These are phyloP conservation scores for Phytophthora europaea DNA, from an alignment of 352 stramenopile genomes.

Conservation along the genomic window DNA sequence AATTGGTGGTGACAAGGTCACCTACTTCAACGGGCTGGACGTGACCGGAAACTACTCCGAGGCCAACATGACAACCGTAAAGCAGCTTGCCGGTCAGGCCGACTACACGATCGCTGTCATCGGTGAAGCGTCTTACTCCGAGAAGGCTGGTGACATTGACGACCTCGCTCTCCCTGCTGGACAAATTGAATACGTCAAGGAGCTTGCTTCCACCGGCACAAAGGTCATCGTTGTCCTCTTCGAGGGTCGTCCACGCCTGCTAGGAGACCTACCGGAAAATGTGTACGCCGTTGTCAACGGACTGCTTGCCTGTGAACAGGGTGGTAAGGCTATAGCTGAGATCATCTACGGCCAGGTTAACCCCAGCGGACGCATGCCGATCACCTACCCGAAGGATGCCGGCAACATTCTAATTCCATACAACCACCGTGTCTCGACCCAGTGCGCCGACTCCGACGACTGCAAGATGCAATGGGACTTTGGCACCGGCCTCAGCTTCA, in stretches of 20 bases:
- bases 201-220: background rate
- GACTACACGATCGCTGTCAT: background rate
- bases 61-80: background rate
- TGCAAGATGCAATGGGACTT: background rate
- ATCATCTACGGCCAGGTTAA: background rate
- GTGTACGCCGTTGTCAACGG: background rate
- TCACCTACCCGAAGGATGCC: background rate
- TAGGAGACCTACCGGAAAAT: background rate
- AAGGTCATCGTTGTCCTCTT: background rate
- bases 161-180: background rate
- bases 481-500: constrained; percentile 1
- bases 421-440: background rate
- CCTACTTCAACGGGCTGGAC: background rate
- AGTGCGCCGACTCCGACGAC: constrained; percentile 18
- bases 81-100: background rate
- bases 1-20: background rate
- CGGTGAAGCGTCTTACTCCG: background rate
- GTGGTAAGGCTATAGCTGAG: background rate
- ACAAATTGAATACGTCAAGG: background rate
- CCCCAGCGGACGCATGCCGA: constrained; percentile 2
- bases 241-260: background rate
- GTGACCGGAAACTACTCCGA: background rate
- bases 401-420: background rate
- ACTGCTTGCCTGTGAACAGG: background rate
- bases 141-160: background rate